Base-by-base conservation (phyloP, 495 filamentous ascomycete genomes). In the Neurospora africana region DNA sequence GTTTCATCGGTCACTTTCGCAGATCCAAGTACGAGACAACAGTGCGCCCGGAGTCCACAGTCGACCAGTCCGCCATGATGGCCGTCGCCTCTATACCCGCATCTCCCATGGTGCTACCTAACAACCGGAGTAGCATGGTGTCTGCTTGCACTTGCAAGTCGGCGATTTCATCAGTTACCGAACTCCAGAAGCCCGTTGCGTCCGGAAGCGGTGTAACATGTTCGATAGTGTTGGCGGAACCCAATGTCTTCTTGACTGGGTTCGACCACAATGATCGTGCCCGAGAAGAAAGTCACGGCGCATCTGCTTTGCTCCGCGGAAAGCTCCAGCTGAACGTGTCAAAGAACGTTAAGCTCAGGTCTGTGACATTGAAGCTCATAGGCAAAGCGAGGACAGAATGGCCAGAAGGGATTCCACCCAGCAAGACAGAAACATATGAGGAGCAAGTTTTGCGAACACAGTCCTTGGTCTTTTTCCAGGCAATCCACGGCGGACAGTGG, bases 321-420 rank as follows among this genome's bases (percentile, higher is more conserved):
- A 93, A 89, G 78, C 81, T 99, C 70, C 89, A 92, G 78, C 79
- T 99, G 69, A 90, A 90, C 73, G 87, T 98, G 11, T 91, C 90
- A 47, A 99, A 98, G 81, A 91, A 90, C 75, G 90, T 93, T 44
- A 99, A 99, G 83, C 91, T 99, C 73, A 98, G 97, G 84, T 90
- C 93, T n/a, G 88, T 99, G 37, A 92, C 91, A 6, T 83, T 99
- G 68, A 92, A 90, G 75, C 94, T 99, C 75, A 87, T 89, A 37
- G 95, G 95, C 21, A 91, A 90, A 78, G 91, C 93, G 3, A 89
- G 91, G 74, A 99, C 95, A 0, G 93, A 97, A 78, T 99, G 95
- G 95, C 95, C 96, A 27, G 95, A 99, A 85, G 95, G 95, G 39
- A 97, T 99, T 27, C 96, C 95, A 7, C 96, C 95, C 2, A 87